A percentile compares a stretch with the other conserved stretches of the same genome.
These are phyloP conservation scores for Scopulariopsis brevicaulis DNA, from an alignment of 2,329 filamentous ascomycete genomes.

Conservation along the genomic window DNA sequence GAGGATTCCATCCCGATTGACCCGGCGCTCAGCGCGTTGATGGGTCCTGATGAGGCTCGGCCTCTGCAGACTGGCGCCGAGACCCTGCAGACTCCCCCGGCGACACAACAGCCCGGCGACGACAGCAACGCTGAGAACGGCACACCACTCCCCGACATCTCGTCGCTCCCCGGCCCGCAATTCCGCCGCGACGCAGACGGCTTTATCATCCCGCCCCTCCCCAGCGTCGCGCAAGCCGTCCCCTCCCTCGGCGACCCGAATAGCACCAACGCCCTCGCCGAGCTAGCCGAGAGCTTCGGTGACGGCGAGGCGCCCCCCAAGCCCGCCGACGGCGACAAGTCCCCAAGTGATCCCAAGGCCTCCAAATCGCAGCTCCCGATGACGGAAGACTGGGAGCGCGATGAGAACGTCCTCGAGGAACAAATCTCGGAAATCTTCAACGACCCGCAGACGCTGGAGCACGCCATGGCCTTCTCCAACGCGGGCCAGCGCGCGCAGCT, in stretches of 20 bases:
- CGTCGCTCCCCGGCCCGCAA: slow-evolving; percentile 8
- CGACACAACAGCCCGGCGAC: neutral
- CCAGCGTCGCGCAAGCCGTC: slow-evolving; percentile 12
- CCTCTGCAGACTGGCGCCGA: neutral
- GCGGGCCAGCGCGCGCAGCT: slow-evolving; percentile 43
- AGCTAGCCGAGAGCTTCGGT: slow-evolving; percentile 31
- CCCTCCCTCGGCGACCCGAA: slow-evolving; percentile 6
- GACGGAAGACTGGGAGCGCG: slow-evolving; percentile 48
- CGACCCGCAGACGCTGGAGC: slow-evolving; percentile 44
- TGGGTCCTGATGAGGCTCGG: neutral
- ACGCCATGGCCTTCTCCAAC: slow-evolving; percentile 45
- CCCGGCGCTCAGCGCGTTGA: neutral
- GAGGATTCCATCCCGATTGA: slow-evolving; percentile 3
- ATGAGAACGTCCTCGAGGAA: slow-evolving; percentile 54
- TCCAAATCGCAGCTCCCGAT: slow-evolving; percentile 38
- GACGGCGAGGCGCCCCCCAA: slow-evolving; percentile 14
- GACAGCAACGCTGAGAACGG: neutral
- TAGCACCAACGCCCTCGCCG: slow-evolving; percentile 21
- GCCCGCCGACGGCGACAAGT: neutral
- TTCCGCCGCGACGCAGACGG: slow-evolving; percentile 52
- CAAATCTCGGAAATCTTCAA: slow-evolving; percentile 63
- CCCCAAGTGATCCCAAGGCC: slow-evolving; percentile 12
- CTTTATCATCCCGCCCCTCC: slow-evolving; percentile 50
- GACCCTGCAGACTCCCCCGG: neutral
- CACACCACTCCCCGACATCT: neutral